phyloP scores from a whole-genome alignment of 1,284 basidiomycete genomes.

The Trichosporon sp. region DNA sequence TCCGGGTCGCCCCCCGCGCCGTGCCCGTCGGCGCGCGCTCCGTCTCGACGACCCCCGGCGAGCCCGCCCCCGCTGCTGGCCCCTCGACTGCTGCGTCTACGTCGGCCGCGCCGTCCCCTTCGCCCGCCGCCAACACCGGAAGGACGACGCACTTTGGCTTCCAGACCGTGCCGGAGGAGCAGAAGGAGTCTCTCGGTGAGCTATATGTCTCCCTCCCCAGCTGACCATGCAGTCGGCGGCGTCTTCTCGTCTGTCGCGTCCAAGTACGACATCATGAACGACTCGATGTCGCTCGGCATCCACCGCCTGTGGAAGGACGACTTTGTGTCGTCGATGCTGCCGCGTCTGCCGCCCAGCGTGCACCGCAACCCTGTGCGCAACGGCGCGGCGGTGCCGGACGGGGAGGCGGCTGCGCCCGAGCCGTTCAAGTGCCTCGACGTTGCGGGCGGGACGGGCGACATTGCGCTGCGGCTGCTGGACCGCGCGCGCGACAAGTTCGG shows the following conservation, averaged over 20 bases:
- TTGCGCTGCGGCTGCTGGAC: constrained; percentile 90
- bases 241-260: constrained; percentile 96
- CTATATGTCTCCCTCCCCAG: not conserved
- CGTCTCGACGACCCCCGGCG: constrained; percentile 9
- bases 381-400: constrained; percentile 51
- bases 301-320: constrained; percentile 97
- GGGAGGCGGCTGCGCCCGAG: constrained; percentile 33
- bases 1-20: constrained; percentile 15
- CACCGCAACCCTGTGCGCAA: constrained; percentile 32
- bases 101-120: not conserved
- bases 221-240: constrained; percentile 60
- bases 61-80: constrained; percentile 9
- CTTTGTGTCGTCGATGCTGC: constrained; percentile 75
- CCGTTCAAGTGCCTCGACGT: constrained; percentile 80
- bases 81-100: not conserved
- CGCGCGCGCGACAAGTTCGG: constrained; percentile 82
- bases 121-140: not conserved
- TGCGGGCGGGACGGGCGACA: constrained; percentile 96
- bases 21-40: constrained; percentile 11
- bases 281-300: constrained; percentile 92
- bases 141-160: constrained; percentile 87
- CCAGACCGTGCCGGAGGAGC: constrained; percentile 71
- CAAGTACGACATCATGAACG: constrained; percentile 98
- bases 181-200: constrained; percentile 58
- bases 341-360: constrained; percentile 51